Evolutionary conservation across 768 basidiomycete species (phyloP), one percentile per base, ranked within the genome.

Genomic region (Multifurca ochricompacta): DNA sequence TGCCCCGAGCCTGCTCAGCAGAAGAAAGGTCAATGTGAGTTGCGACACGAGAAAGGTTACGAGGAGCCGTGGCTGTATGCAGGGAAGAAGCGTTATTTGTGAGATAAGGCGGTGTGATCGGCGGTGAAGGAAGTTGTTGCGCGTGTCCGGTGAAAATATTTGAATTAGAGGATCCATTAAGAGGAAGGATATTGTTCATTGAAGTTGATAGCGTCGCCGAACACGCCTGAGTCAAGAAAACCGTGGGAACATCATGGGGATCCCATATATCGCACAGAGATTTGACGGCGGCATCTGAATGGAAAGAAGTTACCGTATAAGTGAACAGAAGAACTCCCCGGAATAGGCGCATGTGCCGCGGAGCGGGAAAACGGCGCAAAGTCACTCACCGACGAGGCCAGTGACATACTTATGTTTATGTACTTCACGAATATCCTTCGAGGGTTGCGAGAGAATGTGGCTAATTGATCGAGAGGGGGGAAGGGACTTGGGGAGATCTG

Each of bases 211-310:
- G 19, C 2, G 56, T 39, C 40, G 53, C n/a, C 43, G 59, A 61
- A 70, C 55, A 47, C 62, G 65, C 6, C 67, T 68, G 28, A 67
- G 65, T 27, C 73, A 61, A 66, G 65, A 81, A 88, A 14, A 77
- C 75, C 23, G 64, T 44, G 1, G 88, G 87, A 25, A 90, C 83
- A 63, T 87, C 81, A 63, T 88, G 81, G 1, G 82, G 81, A 34
- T 76, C 82, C 88, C 88, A 91, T 68, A 87, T 85, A 60, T 90
- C 86, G 65, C 78, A 81, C 51, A 91, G 68, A 3, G 80, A 82
- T 63, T 82, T 85, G 56, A 89, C 81, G 35, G 87, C 81, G 79
- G 87, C 83, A 73, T 90, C 87, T 90, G 66, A 27, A 21, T 35
- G 35, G 35, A 30, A 39, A 28, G 31, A 43, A 41, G 34, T 30